Conservation (phyloP, 2,329 filamentous ascomycete species). For the Chaetomiaceae sp. region DNA sequence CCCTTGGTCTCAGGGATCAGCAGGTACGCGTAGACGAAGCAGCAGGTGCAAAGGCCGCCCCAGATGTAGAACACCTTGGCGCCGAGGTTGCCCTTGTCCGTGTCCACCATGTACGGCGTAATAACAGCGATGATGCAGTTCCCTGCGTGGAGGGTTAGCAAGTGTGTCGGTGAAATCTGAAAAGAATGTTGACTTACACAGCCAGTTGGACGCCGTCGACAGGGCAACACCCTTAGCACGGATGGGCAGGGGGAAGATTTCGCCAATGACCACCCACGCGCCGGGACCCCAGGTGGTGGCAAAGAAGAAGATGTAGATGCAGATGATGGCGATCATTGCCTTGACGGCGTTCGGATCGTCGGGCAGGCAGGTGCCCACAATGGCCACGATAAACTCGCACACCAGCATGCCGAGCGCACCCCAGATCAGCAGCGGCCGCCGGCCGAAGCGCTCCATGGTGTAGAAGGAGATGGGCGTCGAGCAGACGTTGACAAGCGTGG, state of each 20-base stretch:
- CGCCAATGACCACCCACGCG: slow-evolving; percentile 62
- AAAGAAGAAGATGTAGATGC: slow-evolving; percentile 76
- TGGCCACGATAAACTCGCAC: slow-evolving; percentile 64
- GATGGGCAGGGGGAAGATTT: slow-evolving; percentile 70
- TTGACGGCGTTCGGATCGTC: slow-evolving; percentile 33
- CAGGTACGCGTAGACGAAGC: slow-evolving; percentile 64
- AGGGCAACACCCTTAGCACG: slow-evolving; percentile 62
- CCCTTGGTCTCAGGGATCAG: slow-evolving; percentile 83
- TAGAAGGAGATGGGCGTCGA: slow-evolving; percentile 69
- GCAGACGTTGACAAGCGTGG: slow-evolving; percentile 68
- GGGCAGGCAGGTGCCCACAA: slow-evolving; percentile 39
- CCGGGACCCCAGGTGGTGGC: slow-evolving; percentile 68
- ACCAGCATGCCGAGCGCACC: slow-evolving; percentile 66
- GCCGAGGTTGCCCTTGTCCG: slow-evolving; percentile 40
- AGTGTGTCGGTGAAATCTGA: no score
- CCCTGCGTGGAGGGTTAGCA: no score
- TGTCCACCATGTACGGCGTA: slow-evolving; percentile 68
- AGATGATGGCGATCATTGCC: slow-evolving; percentile 68
- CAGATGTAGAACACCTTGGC: slow-evolving; percentile 31
- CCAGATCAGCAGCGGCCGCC: slow-evolving; percentile 61
- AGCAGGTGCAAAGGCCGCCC: slow-evolving; percentile 35
- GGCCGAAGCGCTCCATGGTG: slow-evolving; percentile 63
- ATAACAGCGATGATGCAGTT: slow-evolving; percentile 74
- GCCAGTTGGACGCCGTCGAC: slow-evolving; percentile 60
- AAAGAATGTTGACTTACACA: no score